Base-by-base conservation (phyloP, 768 basidiomycete species). In the Psilocybe subaeruginosa region DNA sequence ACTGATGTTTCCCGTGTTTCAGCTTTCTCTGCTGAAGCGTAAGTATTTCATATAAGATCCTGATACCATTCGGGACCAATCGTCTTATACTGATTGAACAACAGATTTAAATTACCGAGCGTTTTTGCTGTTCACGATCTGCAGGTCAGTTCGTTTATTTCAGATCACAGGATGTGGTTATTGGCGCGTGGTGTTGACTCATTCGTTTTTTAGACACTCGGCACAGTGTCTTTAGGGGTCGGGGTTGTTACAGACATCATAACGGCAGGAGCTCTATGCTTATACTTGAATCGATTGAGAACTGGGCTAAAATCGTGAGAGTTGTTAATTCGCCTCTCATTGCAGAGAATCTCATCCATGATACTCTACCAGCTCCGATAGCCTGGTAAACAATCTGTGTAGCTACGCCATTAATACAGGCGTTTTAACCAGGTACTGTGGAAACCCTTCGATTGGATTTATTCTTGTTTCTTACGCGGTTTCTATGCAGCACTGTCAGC, bases 381-480 rank as follows among this genome's bases (percentile, higher is more conserved):
- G 85, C 3, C 74, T 89, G 7, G 82, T 91, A 31, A 84, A 82
- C 62, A 80, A 71, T 30, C 72, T 91, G 6, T 82, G 80, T 23
- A 67, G 80, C 49, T 88, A 88, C 65, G 87, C 89, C 8, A 80
- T 91, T 37, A 88, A 86, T 63, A 90, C 89, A 0, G 89, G 89
- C 27, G 75, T 80, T 11, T 55, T 91, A 39, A 89, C 88, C 6
- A 85, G 85, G 88, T 84, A 66, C 53, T 61, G 64, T 46, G 3
- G 19, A 11, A 19, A 33, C 17, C 27, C 17, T 16, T 27, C 55
- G n/a, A 19, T 45, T 16, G 4, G 27, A 8, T 35, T 35, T 35
- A 35, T 35, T 43, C 14, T 12, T 43, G n/a, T 43, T 12, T 43
- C 41, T 43, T 43, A 43, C n/a, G 14, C 29, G 33, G 9, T 50